These are phyloP conservation scores for Lentinula boryana DNA, from an alignment of 768 basidiomycete genomes.

Conservation along the genomic window DNA sequence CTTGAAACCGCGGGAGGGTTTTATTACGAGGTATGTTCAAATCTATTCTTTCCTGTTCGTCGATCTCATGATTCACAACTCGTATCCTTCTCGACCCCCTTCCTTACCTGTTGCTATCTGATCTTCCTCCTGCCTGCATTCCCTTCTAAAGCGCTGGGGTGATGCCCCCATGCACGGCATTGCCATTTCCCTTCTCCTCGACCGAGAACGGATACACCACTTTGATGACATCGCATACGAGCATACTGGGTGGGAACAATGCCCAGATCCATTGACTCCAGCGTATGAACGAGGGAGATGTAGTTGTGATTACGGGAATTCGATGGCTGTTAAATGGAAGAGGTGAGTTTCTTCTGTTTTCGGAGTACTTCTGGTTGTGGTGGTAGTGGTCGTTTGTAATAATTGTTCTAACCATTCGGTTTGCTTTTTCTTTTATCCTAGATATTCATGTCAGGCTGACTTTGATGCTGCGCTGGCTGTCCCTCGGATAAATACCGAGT, in stretches of 20 bases:
- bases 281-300: slow-evolving; percentile 2
- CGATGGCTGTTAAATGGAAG: slow-evolving; percentile 2
- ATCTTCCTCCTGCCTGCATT: background rate
- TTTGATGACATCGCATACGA: slow-evolving; percentile 65
- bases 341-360: background rate
- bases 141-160: slow-evolving; percentile 16
- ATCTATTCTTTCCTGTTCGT: background rate
- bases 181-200: slow-evolving; percentile 42
- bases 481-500: background rate
- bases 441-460: slow-evolving; percentile 3
- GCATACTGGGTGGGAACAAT: slow-evolving; percentile 59
- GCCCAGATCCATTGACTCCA: slow-evolving; percentile 21
- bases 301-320: background rate
- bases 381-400: too few relatives aligned
- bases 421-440: background rate
- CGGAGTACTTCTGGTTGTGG: too few relatives aligned
- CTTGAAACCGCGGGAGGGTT: slow-evolving; percentile 62
- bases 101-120: background rate
- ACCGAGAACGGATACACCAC: slow-evolving; percentile 53
- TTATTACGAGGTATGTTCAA: slow-evolving; percentile 51
- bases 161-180: slow-evolving; percentile 56
- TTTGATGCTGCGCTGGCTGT: background rate
- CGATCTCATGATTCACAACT: too few relatives aligned
- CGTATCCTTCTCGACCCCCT: too few relatives aligned
- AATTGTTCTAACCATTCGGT: too few relatives aligned